These are phyloP conservation scores for Alloascoidea africana DNA, from an alignment of 805 yeast species.

Conservation along the genomic window DNA sequence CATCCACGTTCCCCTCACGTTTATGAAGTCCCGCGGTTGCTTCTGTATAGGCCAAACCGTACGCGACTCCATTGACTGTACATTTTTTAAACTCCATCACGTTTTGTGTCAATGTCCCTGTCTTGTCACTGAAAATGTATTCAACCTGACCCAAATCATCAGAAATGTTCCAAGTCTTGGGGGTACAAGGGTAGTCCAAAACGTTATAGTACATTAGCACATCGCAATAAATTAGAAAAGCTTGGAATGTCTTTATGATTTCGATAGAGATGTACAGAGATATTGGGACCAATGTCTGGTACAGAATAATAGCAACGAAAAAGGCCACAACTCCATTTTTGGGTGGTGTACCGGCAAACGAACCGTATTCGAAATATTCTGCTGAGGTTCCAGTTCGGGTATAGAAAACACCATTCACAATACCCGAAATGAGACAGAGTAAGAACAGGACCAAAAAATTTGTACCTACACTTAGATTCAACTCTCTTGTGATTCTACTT, in stretches of 20 bases:
- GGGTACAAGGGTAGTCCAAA: slow-evolving; percentile 63
- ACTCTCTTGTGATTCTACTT: slow-evolving; percentile 46
- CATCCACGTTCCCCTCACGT: slow-evolving; percentile 48
- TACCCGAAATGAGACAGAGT: slow-evolving; percentile 53
- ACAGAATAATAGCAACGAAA: slow-evolving; percentile 57
- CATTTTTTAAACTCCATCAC: slow-evolving; percentile 75
- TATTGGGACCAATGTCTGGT: slow-evolving; percentile 69
- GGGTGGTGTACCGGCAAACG: slow-evolving; percentile 43
- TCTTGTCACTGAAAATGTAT: slow-evolving; percentile 69
- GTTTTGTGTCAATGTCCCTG: slow-evolving; percentile 75
- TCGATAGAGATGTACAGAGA: slow-evolving; percentile 69
- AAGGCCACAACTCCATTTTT: slow-evolving; percentile 53
- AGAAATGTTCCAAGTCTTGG: slow-evolving; percentile 72
- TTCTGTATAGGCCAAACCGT: slow-evolving; percentile 68
- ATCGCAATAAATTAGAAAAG: slow-evolving; percentile 61
- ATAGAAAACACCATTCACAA: slow-evolving; percentile 55
- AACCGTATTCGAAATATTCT: slow-evolving; percentile 42
- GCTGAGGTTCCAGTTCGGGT: slow-evolving; percentile 27
- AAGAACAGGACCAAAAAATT: slow-evolving; percentile 48
- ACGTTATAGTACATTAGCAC: slow-evolving; percentile 51
- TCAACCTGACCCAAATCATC: slow-evolving; percentile 80
- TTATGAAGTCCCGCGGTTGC: slow-evolving; percentile 61
- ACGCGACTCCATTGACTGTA: slow-evolving; percentile 48
- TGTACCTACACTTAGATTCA: slow-evolving; percentile 49
- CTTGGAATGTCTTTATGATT: slow-evolving; percentile 64